Evolutionary conservation across 2,329 filamentous ascomycete species (phyloP), one percentile per base, ranked within the genome.

Genomic region (Fusarium sp.): DNA sequence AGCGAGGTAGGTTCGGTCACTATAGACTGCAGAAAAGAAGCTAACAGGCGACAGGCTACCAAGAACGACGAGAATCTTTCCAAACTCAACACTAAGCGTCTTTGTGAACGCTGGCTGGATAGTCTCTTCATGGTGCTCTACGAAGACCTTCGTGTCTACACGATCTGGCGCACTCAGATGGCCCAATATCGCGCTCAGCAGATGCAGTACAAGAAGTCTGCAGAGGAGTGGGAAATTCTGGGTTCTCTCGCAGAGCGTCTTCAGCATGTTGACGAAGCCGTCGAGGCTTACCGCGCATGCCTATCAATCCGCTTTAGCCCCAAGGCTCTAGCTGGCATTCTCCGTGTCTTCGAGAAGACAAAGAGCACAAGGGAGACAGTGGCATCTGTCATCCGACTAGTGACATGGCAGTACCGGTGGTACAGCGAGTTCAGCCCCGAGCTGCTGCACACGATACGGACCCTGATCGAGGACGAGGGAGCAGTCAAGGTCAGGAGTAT

Each of bases 111-210:
- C 71, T 99, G 96, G 96, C 87, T 99, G 4, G 96, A 99, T 80
- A 98, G 97, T 74, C 86, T 99, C 22, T 99, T 99, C 82, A 99
- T 99, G 96, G 96, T 98, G 0, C 86, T 99, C 4, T 99, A 99
- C 78, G 96, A 99, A 79, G 96, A 99, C 75, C 86, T 99, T 19
- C 92, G 96, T 49, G 95, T 99, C 45, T 99, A 99, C 83, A 99
- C 96, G 14, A 99, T 99, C 78, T 99, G 96, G 96, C 91, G 96
- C 57, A 98, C 96, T 1, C 96, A 99, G 78, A 96, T 98, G 88
- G 92, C 94, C 1, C 95, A 98, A 78, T 97, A 94, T 77, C 90
- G 93, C 22, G 93, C 95, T 54, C 95, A 98, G 78, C 92, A 95
- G 65, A 90, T 97, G 79, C 91, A 96, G 70, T 99, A 98, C 83